A percentile compares a stretch with the other conserved stretches of the same genome.
phyloP scores from a whole-genome alignment of 768 basidiomycete genomes.

The Boletellus emodensis region DNA sequence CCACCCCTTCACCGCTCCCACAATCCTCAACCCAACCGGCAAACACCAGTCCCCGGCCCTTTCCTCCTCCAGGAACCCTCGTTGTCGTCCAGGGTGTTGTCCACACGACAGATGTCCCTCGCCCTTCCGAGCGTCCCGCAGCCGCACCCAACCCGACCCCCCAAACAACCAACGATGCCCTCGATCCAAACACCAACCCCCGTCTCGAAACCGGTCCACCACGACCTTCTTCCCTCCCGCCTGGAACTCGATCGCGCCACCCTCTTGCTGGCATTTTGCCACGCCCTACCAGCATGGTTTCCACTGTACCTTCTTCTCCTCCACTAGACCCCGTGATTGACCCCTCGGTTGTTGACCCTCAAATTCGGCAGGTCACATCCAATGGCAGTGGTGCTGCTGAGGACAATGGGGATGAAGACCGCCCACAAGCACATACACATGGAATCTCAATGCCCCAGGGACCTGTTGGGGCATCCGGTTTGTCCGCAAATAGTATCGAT shows the following conservation, averaged over 20 bases:
- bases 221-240: slow-evolving; percentile 25
- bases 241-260: slow-evolving; percentile 30
- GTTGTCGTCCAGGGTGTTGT: slow-evolving; percentile 84
- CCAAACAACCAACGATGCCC: slow-evolving; percentile 1
- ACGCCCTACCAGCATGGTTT: slow-evolving; percentile 33
- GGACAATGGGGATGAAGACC: slow-evolving; percentile 17
- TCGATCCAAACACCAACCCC: slow-evolving; percentile 6
- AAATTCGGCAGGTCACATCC: not conserved
- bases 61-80: slow-evolving; percentile 72
- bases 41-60: slow-evolving; percentile 37
- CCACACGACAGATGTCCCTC: slow-evolving; percentile 66
- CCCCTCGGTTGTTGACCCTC: slow-evolving; percentile 3
- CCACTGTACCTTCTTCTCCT: slow-evolving; percentile 11
- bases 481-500: slow-evolving; percentile 75
- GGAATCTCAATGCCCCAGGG: slow-evolving; percentile 25
- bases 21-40: slow-evolving; percentile 22
- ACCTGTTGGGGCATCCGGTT: slow-evolving; percentile 30
- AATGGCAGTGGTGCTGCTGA: slow-evolving; percentile 1
- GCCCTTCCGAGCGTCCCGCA: slow-evolving; percentile 26
- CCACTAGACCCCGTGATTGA: slow-evolving; percentile 5
- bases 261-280: slow-evolving; percentile 39
- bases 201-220: slow-evolving; percentile 3
- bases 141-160: slow-evolving; percentile 9
- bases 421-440: slow-evolving; percentile 13
- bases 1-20: slow-evolving; percentile 15